A percentile compares a stretch with the other conserved stretches of the same genome.
Evolutionary conservation across 192 early-diverging fungal genomes (phyloP).

Genomic region (Coemansia sp.): DNA sequence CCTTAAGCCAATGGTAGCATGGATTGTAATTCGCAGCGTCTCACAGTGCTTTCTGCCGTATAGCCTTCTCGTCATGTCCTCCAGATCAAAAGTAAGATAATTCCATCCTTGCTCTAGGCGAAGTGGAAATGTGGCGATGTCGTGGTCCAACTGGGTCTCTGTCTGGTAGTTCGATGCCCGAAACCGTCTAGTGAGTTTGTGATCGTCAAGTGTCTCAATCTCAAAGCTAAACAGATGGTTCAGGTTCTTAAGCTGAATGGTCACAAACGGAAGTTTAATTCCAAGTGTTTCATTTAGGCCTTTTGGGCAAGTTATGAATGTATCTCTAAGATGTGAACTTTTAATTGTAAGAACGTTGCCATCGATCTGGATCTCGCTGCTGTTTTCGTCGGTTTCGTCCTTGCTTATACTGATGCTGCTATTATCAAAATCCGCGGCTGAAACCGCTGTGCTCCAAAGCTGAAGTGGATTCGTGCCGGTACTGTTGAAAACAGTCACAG

Average conservation of each 20-base stretch:
- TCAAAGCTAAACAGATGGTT: conserved; percentile 93
- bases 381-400: background rate
- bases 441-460: conserved; percentile 20
- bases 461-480: conserved; percentile 32
- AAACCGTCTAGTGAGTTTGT: conserved; percentile 74
- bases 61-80: conserved; percentile 78
- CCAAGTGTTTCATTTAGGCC: conserved; percentile 74
- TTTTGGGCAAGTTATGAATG: conserved; percentile 87
- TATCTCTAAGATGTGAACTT: conserved; percentile 68
- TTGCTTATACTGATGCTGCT: background rate
- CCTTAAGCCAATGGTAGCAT: conserved; percentile 88
- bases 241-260: conserved; percentile 85
- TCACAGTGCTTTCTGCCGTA: conserved; percentile 90
- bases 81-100: conserved; percentile 88
- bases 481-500: conserved; percentile 40
- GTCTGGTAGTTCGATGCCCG: conserved; percentile 78
- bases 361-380: conserved; percentile 10
- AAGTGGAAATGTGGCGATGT: conserved; percentile 90
- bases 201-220: conserved; percentile 84
- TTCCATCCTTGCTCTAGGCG: conserved; percentile 95
- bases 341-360: conserved; percentile 12
- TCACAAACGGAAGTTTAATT: conserved; percentile 86
- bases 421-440: background rate
- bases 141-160: conserved; percentile 21
- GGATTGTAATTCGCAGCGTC: conserved; percentile 82